Conservation (phyloP, 345 rosid genomes). For the Limnanthes douglasii region DNA sequence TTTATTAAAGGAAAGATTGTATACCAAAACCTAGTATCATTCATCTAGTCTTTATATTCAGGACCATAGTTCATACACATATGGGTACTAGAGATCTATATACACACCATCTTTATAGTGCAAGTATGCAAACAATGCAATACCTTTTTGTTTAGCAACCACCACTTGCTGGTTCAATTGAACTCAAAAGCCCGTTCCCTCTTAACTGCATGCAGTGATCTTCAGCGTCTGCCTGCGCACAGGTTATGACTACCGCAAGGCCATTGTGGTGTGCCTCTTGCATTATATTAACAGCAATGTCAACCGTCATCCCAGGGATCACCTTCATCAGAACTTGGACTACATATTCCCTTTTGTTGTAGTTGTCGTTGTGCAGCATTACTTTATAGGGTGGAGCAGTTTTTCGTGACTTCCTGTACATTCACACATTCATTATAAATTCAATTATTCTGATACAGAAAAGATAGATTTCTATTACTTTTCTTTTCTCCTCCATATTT, state of each 20-base stretch:
- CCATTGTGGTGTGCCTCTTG: slow-evolving; percentile 96
- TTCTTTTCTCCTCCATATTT: too few species aligned
- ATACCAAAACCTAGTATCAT: too few species aligned
- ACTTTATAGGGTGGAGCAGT: slow-evolving; percentile 74
- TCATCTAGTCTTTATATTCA: too few species aligned
- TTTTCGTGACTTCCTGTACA: slow-evolving; percentile 67
- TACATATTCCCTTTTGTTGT: slow-evolving; percentile 77
- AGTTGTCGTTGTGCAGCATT: slow-evolving; percentile 82
- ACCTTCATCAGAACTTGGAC: slow-evolving; percentile 97
- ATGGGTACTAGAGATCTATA: too few species aligned
- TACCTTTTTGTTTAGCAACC: slow-evolving; percentile 90
- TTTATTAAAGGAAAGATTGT: too few species aligned
- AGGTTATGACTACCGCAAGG: slow-evolving; percentile 73
- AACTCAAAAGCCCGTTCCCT: slow-evolving; percentile 86
- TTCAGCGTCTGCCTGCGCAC: slow-evolving; percentile 89
- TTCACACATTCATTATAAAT: too few species aligned
- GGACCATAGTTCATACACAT: too few species aligned
- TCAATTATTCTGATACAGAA: too few species aligned
- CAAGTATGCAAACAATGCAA: too few species aligned
- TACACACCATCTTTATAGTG: too few species aligned
- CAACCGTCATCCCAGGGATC: slow-evolving; percentile 87
- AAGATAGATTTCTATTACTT: too few species aligned
- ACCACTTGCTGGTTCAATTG: slow-evolving; percentile 84
- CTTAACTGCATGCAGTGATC: slow-evolving; percentile 93
- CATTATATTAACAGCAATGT: slow-evolving; percentile 90